Conservation (phyloP, 306 rosid genomes). For the Sphenostylis stenocarpa region DNA sequence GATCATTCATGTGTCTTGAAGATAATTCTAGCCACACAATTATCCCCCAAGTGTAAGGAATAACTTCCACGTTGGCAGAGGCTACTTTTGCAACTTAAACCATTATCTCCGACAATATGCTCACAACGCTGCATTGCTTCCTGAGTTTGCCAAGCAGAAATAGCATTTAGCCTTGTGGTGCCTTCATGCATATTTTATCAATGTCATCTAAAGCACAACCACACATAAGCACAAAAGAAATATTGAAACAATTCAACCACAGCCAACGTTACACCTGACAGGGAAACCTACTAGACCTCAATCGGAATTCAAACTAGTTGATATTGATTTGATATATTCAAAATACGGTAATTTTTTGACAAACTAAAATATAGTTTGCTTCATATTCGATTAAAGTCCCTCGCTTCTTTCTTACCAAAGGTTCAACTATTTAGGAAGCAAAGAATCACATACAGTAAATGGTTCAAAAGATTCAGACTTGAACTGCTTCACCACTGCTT, state of each 20-base stretch:
- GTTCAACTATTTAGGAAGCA: not conserved
- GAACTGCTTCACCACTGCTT: constrained; percentile 13
- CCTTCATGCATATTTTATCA: not conserved
- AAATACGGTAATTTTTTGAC: not conserved
- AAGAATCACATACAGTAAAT: constrained; percentile 22
- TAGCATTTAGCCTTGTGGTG: not conserved
- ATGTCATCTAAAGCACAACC: not conserved
- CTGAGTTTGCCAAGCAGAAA: not conserved
- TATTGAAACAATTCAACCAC: not conserved
- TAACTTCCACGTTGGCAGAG: not conserved
- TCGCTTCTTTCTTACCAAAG: not conserved
- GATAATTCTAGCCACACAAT: too few species aligned
- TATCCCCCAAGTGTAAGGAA: too few species aligned
- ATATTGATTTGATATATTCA: constrained; percentile 4
- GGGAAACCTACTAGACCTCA: not conserved
- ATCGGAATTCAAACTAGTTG: not conserved
- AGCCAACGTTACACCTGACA: not conserved
- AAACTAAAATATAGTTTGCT: not conserved
- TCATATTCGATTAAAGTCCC: constrained; percentile 1
- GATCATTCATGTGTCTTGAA: too few species aligned
- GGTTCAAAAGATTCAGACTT: not conserved
- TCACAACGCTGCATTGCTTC: not conserved
- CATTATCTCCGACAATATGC: not conserved
- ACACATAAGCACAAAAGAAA: not conserved
- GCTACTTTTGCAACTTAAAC: not conserved